These are phyloP conservation scores for Zygosaccharomyces pseudorouxii DNA, from an alignment of 805 yeast genomes.

Conservation along the genomic window DNA sequence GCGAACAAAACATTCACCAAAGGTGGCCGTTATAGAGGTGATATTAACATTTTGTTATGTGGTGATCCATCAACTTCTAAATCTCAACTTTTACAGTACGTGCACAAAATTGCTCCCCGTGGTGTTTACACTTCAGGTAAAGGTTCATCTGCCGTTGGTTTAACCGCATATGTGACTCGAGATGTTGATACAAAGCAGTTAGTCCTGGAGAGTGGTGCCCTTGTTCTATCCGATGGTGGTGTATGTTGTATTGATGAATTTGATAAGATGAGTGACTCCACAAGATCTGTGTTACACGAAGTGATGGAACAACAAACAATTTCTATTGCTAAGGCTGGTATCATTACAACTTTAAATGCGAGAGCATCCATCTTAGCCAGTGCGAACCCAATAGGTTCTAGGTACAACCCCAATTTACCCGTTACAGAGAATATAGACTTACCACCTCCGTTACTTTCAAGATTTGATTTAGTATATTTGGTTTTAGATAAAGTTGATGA, in stretches of 20 bases:
- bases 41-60: conserved; percentile 82
- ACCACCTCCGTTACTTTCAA: conserved; percentile 91
- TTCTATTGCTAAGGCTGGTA: conserved; percentile 97
- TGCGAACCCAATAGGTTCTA: conserved; percentile 94
- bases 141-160: conserved; percentile 98
- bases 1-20: conserved; percentile 81
- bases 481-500: conserved; percentile 92
- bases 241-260: conserved; percentile 98
- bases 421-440: conserved; percentile 93
- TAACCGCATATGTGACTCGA: conserved; percentile 93
- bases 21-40: conserved; percentile 96
- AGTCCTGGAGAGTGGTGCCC: conserved; percentile 93
- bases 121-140: conserved; percentile 98
- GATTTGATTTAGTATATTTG: conserved; percentile 91
- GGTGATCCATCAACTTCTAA: conserved; percentile 99
- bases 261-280: conserved; percentile 93
- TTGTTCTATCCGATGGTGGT: conserved; percentile 96
- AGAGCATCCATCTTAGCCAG: conserved; percentile 93
- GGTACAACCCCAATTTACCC: conserved; percentile 91
- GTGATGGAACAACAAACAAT: conserved; percentile 99
- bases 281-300: conserved; percentile 93
- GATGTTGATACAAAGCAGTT: conserved; percentile 91
- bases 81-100: conserved; percentile 90
- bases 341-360: conserved; percentile 93
- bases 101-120: conserved; percentile 95